Percentiles rank a stretch among this genome's conserved stretches.
Conservation (phyloP, 2,329 filamentous ascomycete species). For the Ophiostoma fasciatum region DNA sequence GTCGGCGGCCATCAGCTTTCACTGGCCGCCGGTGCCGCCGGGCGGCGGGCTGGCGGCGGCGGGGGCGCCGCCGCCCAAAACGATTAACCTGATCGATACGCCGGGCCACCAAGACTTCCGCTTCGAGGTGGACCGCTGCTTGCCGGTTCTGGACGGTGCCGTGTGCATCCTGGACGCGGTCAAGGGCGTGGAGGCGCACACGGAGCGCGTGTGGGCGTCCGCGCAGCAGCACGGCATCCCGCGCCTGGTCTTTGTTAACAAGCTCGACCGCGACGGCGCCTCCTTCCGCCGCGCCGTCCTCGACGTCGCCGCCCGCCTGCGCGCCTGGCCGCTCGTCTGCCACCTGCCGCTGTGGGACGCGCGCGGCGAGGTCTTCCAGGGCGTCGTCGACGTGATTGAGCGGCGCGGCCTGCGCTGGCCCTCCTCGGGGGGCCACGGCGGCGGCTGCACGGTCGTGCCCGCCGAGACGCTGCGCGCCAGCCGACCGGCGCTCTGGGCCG, state of each 20-base stretch:
- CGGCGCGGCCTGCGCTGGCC: constrained; percentile 60
- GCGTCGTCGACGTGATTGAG: constrained; percentile 71
- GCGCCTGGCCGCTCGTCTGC: constrained; percentile 78
- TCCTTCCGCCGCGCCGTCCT: constrained; percentile 72
- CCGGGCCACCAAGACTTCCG: constrained; percentile 96
- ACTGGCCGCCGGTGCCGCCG: constrained; percentile 53
- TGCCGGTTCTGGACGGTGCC: constrained; percentile 29
- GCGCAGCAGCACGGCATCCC: constrained; percentile 78
- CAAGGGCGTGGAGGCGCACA: constrained; percentile 73
- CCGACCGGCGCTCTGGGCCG: constrained; percentile 41
- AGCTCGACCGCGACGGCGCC: constrained; percentile 70
- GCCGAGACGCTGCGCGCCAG: constrained; percentile 31
- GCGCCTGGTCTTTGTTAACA: constrained; percentile 68
- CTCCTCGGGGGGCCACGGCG: constrained; percentile 14
- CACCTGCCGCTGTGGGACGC: constrained; percentile 92
- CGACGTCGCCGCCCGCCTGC: constrained; percentile 66
- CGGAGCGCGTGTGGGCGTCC: constrained; percentile 89
- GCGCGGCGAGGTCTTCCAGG: constrained; percentile 59
- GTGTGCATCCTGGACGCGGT: constrained; percentile 23
- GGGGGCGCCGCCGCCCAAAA: constrained; percentile 36
- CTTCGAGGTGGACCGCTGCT: constrained; percentile 84
- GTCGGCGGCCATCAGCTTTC: constrained; percentile 88
- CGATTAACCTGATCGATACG: constrained; percentile 87
- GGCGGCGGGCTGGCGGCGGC: constrained; percentile 16
- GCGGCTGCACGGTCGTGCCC: constrained; percentile 17